phyloP scores from a whole-genome alignment of 768 basidiomycete species.

The Podaxis carcinomalis region DNA sequence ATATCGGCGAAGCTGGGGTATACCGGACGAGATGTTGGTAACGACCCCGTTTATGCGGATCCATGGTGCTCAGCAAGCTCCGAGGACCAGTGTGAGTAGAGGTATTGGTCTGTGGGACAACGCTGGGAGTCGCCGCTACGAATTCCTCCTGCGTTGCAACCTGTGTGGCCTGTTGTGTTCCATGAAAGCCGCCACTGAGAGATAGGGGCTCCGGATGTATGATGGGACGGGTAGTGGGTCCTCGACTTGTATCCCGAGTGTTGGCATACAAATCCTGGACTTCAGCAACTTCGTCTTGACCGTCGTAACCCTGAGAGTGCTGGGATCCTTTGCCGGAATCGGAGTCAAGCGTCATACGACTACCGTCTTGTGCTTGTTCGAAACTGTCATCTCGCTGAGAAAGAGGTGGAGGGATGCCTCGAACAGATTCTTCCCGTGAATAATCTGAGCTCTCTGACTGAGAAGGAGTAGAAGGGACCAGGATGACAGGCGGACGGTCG shows the following conservation, averaged over 20 bases:
- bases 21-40: conserved; percentile 10
- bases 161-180: conserved; percentile 27
- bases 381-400: conserved; percentile 17
- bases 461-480: conserved; percentile 56
- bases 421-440: background rate
- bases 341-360: conserved; percentile 16
- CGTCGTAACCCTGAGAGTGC: conserved; percentile 12
- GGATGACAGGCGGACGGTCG: conserved; percentile 14
- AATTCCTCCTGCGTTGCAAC: conserved; percentile 25
- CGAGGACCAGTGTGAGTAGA: conserved; percentile 10
- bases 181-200: conserved; percentile 3
- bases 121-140: background rate
- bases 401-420: background rate
- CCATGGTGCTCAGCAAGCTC: conserved; percentile 11
- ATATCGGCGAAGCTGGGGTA: conserved; percentile 3
- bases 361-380: background rate
- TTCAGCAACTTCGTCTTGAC: conserved; percentile 8
- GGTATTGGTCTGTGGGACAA: background rate
- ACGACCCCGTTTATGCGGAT: conserved; percentile 12
- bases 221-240: background rate
- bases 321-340: conserved; percentile 18
- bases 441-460: conserved; percentile 27
- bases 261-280: conserved; percentile 7
- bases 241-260: background rate
- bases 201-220: background rate